Evolutionary conservation across 1,284 basidiomycete genomes (phyloP).

Genomic region (Fomitopsis palustris): DNA sequence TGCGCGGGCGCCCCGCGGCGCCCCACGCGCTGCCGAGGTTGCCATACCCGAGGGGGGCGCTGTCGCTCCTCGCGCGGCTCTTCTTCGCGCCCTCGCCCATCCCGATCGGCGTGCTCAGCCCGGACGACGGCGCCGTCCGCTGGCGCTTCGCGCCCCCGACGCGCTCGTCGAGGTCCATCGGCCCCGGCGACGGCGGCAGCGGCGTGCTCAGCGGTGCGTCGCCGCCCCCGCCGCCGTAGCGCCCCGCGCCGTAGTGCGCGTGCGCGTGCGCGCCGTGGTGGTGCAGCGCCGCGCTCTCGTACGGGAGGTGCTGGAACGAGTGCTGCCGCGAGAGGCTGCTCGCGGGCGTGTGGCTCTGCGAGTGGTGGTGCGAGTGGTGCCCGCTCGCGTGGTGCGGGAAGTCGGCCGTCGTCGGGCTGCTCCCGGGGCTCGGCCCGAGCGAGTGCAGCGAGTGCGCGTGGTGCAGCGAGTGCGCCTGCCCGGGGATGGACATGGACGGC

Average conservation of each 20-base stretch:
- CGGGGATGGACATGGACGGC: conserved; percentile 25
- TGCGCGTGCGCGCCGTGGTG: conserved; percentile 8
- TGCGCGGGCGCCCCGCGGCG: conserved; percentile 34
- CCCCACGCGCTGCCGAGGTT: conserved; percentile 25
- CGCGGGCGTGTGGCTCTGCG: conserved; percentile 23
- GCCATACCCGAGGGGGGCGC: conserved; percentile 43
- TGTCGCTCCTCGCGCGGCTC: conserved; percentile 44
- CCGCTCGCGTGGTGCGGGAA: conserved; percentile 40
- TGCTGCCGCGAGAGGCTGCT: conserved; percentile 52
- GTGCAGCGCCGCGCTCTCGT: conserved; percentile 21
- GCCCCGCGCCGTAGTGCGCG: conserved; percentile 16
- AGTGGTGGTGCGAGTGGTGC: conserved; percentile 1
- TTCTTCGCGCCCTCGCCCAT: conserved; percentile 26
- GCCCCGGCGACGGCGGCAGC: conserved; percentile 32
- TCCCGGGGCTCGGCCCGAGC: conserved; percentile 44
- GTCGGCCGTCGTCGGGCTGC: conserved; percentile 63
- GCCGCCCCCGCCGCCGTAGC: conserved; percentile 25
- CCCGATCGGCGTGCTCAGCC: conserved; percentile 10
- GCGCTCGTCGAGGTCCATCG: conserved; percentile 27
- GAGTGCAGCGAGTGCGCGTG: conserved; percentile 34
- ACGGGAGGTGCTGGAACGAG: conserved; percentile 50
- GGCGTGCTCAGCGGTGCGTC: conserved; percentile 21
- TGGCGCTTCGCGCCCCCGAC: conserved; percentile 32
- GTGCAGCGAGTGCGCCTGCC: conserved; percentile 9
- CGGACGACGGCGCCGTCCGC: conserved; percentile 25